phyloP scores from a whole-genome alignment of 2,329 filamentous ascomycete genomes.

The Aspergillus pseudoterreus region DNA sequence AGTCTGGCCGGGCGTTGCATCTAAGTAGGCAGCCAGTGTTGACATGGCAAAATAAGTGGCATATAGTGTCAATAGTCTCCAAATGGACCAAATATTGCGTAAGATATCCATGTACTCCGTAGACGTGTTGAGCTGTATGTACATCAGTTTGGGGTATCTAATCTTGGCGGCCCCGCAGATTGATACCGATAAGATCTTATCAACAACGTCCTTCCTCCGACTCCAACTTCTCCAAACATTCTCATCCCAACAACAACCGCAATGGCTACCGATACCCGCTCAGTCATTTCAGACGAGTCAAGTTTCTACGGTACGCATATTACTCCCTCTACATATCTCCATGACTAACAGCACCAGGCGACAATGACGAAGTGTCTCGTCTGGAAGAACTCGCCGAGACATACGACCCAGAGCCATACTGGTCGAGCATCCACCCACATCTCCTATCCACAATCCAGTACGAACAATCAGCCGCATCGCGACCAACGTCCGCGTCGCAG shows the following conservation, averaged over 20 bases:
- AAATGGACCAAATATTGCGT: not conserved
- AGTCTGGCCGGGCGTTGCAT: constrained; percentile 20
- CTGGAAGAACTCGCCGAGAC: constrained; percentile 50
- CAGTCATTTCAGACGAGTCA: constrained; percentile 39
- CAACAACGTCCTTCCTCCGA: not conserved
- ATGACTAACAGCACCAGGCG: constrained; percentile 44
- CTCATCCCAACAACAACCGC: not conserved
- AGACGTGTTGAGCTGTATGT: not conserved
- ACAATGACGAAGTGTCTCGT: constrained; percentile 45
- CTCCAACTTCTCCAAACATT: not conserved
- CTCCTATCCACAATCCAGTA: constrained; percentile 34
- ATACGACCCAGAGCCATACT: constrained; percentile 54
- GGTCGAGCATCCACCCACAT: constrained; percentile 30
- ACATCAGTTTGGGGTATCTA: not conserved
- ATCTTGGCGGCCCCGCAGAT: not conserved
- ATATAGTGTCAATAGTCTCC: no score
- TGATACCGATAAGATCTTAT: not conserved
- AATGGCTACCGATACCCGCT: not conserved
- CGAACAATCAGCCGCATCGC: not conserved
- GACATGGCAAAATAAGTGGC: not conserved
- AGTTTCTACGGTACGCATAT: constrained; percentile 40
- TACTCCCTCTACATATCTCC: not conserved
- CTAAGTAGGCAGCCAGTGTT: not conserved
- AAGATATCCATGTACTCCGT: not conserved
- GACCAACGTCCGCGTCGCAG: not conserved